Base-by-base conservation (phyloP, 1,284 basidiomycete species). In the Cystobasidium pallidum region DNA sequence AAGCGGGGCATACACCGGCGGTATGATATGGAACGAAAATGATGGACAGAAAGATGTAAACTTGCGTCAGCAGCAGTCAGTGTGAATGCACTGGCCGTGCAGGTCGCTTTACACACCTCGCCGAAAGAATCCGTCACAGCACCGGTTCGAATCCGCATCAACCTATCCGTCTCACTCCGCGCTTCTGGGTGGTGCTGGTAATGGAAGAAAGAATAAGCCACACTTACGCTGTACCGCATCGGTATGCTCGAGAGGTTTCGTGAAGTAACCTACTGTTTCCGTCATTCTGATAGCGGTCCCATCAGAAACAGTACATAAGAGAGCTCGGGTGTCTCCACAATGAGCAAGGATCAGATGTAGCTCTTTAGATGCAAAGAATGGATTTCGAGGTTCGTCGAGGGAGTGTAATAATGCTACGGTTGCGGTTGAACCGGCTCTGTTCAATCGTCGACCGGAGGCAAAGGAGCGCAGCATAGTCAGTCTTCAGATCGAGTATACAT, bases 61-160 rank as follows among this genome's bases (percentile, higher is more conserved):
- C 11, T 15, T 15, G 6, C 19, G 19, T 45, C 43, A 45, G 43
- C 43, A 45, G 43, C 3, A 15, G 43, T 45, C 43, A 8, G 4
- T n/a, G 15, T 41, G 15, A 45, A 15, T n/a, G 8, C n/a, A 15
- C 43, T 15, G 6, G 43, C 15, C 8, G 6, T 15, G 6, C 52
- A 43, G 65, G 24, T 2, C 43, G 57, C 24, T 26, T 8, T 54
- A 49, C 34, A 8, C 78, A 89, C 89, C 93, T 99, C 95, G 39
- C 96, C 95, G 79, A 94, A 99, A 3, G 91, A 94, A 80, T 99
- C 95, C 3, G 92, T 91, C 57, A 97, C 90, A 32, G 96, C 82
- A 1, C 91, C 88, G 7, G 89, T 89, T 19, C 82, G 94, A 86
- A 94, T 90, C 70, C 90, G 86, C 54, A 94, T 87, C 62, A 99